A percentile compares a stretch with the other conserved stretches of the same genome.
phyloP scores from a whole-genome alignment of 2,329 filamentous ascomycete species.

The Phyllosticta capitalensis region DNA sequence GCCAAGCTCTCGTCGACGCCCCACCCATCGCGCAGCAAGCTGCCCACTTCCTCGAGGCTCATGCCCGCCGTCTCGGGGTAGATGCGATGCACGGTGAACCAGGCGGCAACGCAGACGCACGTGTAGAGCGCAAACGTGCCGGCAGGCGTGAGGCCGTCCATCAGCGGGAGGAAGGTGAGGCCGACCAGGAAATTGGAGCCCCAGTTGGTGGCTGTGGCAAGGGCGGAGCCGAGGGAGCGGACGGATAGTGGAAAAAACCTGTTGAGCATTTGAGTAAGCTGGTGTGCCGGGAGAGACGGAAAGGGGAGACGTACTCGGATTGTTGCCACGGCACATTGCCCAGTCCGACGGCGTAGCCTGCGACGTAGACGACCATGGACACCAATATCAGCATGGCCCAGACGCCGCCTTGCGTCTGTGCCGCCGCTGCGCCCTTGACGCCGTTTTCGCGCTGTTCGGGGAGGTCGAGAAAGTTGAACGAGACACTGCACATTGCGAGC shows the following conservation, averaged over 20 bases:
- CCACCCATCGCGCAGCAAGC: slow-evolving; percentile 62
- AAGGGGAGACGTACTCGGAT: slow-evolving; percentile 49
- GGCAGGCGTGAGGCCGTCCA: slow-evolving; percentile 62
- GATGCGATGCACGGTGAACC: slow-evolving; percentile 58
- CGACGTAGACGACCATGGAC: slow-evolving; percentile 75
- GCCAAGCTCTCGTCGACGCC: slow-evolving; percentile 40
- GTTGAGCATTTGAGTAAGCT: background rate
- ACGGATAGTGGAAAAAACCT: slow-evolving; percentile 66
- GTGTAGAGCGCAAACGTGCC: slow-evolving; percentile 81
- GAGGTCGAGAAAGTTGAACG: slow-evolving; percentile 58
- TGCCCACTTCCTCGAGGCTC: slow-evolving; percentile 69
- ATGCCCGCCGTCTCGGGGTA: slow-evolving; percentile 84
- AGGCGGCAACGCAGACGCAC: slow-evolving; percentile 57
- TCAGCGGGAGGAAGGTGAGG: slow-evolving; percentile 78
- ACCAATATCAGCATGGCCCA: slow-evolving; percentile 50
- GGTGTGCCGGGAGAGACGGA: background rate
- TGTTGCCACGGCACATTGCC: slow-evolving; percentile 97
- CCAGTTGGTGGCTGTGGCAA: slow-evolving; percentile 81
- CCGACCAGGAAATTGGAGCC: slow-evolving; percentile 77
- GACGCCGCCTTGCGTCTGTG: background rate
- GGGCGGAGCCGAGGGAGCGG: slow-evolving; percentile 60
- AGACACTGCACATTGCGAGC: slow-evolving; percentile 59
- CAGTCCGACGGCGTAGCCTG: slow-evolving; percentile 75
- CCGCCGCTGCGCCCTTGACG: slow-evolving; percentile 14
- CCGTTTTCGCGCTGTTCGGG: slow-evolving; percentile 16